Evolutionary conservation across 208 protist species (phyloP).

Genomic region (Trypanosoma cruzi): DNA sequence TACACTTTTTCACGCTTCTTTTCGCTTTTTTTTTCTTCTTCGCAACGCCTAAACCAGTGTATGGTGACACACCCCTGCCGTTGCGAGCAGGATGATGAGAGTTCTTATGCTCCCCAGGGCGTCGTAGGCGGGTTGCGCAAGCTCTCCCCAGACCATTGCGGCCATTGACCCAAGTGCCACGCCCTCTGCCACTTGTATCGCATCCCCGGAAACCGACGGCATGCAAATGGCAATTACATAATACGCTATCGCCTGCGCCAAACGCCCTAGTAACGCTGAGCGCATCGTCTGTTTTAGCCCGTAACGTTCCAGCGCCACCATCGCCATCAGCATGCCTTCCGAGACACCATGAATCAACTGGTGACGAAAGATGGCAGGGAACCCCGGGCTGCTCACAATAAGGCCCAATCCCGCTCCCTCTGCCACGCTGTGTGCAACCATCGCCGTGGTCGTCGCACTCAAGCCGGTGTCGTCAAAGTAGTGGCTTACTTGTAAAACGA

Average conservation of each 20-base stretch:
- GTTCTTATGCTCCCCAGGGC: slow-evolving; percentile 1
- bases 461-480: slow-evolving; percentile 2
- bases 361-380: slow-evolving; percentile 1
- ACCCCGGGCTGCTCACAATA: slow-evolving; percentile 12
- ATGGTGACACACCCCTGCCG: neutral
- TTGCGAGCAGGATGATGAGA: neutral
- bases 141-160: slow-evolving; percentile 14
- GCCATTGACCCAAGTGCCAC: slow-evolving; percentile 20
- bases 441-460: slow-evolving; percentile 1
- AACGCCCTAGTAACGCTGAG: neutral
- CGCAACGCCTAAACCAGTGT: too few species aligned
- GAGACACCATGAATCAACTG: slow-evolving; percentile 24
- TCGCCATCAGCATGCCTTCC: slow-evolving; percentile 22
- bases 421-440: slow-evolving; percentile 21
- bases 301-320: neutral
- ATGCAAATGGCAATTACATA: slow-evolving; percentile 3
- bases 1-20: too few species aligned
- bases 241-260: slow-evolving; percentile 6
- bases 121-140: neutral
- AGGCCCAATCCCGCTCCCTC: slow-evolving; percentile 21
- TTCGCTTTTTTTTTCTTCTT: too few species aligned
- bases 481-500: neutral
- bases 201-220: slow-evolving; percentile 6
- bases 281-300: slow-evolving; percentile 7
- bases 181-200: slow-evolving; percentile 1